A percentile compares a stretch with the other conserved stretches of the same genome.
Conservation (phyloP, 108 stramenopile species). For the Cylindrotheca fusiformis region DNA sequence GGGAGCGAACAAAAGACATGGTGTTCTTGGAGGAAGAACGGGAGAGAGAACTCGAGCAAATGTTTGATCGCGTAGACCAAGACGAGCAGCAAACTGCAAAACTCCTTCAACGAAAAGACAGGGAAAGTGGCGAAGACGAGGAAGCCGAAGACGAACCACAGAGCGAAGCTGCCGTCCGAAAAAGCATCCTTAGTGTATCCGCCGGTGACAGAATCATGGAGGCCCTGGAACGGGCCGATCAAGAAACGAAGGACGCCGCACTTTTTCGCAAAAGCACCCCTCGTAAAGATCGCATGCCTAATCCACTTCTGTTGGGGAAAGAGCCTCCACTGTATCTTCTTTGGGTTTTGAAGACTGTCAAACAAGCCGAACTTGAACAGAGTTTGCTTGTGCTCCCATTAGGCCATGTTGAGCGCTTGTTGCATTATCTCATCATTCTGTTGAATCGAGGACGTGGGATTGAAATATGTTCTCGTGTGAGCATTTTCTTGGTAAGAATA, state of each 20-base stretch:
- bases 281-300: constrained; percentile 39
- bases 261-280: constrained; percentile 44
- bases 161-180: constrained; percentile 85
- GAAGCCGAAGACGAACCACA: constrained; percentile 61
- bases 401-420: constrained; percentile 66
- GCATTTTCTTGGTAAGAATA: constrained; percentile 71
- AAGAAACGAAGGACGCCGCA: constrained; percentile 70
- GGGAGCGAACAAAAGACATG: constrained; percentile 95
- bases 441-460: constrained; percentile 65
- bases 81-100: constrained; percentile 55
- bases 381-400: constrained; percentile 88
- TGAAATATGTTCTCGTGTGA: constrained; percentile 74
- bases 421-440: constrained; percentile 71
- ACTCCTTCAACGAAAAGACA: constrained; percentile 41
- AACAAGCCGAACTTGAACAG: constrained; percentile 91
- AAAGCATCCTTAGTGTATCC: constrained; percentile 80
- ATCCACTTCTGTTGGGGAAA: constrained; percentile 81
- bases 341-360: constrained; percentile 79
- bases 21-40: constrained; percentile 97
- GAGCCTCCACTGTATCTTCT: constrained; percentile 84
- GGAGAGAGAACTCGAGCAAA: constrained; percentile 86
- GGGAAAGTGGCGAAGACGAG: constrained; percentile 39
- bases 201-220: constrained; percentile 95
- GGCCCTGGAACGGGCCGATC: constrained; percentile 87
- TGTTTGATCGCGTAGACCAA: constrained; percentile 77